These are phyloP conservation scores for Tricholoma terreum DNA, from an alignment of 768 basidiomycete genomes.

Conservation along the genomic window DNA sequence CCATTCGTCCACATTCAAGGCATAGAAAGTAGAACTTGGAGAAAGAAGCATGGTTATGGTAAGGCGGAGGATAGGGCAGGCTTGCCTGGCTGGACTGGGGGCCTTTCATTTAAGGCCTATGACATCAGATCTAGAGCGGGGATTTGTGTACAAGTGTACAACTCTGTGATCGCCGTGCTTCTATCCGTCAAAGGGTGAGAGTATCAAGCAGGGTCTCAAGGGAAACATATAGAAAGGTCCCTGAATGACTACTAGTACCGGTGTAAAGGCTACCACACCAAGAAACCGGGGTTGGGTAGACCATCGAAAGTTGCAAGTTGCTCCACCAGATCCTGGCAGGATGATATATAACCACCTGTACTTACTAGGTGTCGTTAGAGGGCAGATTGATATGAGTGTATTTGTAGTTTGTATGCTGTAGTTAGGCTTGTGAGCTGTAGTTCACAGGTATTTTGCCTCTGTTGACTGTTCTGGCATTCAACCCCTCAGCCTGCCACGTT, in stretches of 20 bases:
- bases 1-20: slow-evolving; percentile 28
- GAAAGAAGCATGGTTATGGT: slow-evolving; percentile 10
- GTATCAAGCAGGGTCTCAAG: not conserved
- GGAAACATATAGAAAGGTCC: not conserved
- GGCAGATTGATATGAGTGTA: too few relatives aligned
- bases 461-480: too few relatives aligned
- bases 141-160: slow-evolving; percentile 7
- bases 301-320: too few relatives aligned
- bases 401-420: too few relatives aligned
- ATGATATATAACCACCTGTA: too few relatives aligned
- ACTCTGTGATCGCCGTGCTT: slow-evolving; percentile 17
- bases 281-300: too few relatives aligned
- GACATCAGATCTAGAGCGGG: slow-evolving; percentile 7
- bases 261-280: too few relatives aligned
- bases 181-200: slow-evolving; percentile 13
- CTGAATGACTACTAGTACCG: not conserved
- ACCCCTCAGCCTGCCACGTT: too few relatives aligned
- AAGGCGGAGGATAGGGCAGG: slow-evolving; percentile 4
- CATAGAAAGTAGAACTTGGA: slow-evolving; percentile 14
- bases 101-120: not conserved
- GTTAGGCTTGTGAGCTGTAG: too few relatives aligned
- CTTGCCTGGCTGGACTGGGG: not conserved
- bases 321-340: too few relatives aligned
- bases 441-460: too few relatives aligned
- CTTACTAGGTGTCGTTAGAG: too few relatives aligned